phyloP scores from a whole-genome alignment of 352 stramenopile species.

The Globisporangium cystogenes region DNA sequence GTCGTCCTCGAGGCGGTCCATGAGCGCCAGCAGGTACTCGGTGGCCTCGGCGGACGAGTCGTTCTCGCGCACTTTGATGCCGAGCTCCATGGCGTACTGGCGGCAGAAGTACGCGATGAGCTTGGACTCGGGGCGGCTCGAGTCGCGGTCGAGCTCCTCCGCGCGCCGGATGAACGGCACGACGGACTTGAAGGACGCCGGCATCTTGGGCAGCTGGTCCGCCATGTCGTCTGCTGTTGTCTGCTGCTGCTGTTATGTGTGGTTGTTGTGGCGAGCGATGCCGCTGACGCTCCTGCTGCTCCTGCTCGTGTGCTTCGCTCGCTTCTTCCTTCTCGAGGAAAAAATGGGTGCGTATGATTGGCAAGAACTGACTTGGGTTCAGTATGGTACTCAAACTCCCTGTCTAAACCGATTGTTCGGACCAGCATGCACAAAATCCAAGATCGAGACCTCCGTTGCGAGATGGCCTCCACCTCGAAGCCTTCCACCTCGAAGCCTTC shows the following conservation, averaged over 20 bases:
- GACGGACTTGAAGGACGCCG: constrained; percentile 92
- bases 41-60: constrained; percentile 77
- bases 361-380: no score
- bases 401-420: no score
- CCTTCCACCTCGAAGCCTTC: no score
- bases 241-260: background rate
- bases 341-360: no score
- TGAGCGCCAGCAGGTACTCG: constrained; percentile 85
- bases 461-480: no score
- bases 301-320: no score
- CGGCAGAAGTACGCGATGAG: constrained; percentile 94
- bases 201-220: constrained; percentile 71
- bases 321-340: no score
- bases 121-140: constrained; percentile 86
- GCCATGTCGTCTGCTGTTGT: constrained; percentile 29
- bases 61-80: constrained; percentile 83
- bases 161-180: constrained; percentile 92
- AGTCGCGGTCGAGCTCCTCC: constrained; percentile 93
- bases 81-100: constrained; percentile 86
- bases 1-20: constrained; percentile 90
- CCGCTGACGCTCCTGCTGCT: no score
- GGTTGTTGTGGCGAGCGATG: no score
- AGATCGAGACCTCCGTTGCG: no score
- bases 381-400: no score
- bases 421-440: no score